Base-by-base conservation (phyloP, 2,329 filamentous ascomycete genomes). In the Fusarium sp. region DNA sequence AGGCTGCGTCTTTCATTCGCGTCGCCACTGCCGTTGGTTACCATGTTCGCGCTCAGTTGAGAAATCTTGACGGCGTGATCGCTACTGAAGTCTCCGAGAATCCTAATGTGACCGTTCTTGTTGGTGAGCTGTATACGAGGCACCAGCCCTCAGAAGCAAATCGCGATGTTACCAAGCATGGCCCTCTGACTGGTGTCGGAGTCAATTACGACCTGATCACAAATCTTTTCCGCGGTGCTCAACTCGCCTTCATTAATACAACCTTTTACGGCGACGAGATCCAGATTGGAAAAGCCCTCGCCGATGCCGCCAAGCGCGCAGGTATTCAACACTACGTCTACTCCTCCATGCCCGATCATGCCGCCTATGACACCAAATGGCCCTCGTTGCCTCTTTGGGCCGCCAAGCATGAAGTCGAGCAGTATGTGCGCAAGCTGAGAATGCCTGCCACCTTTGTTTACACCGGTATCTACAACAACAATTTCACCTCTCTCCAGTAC, bases 401-500 rank as follows among this genome's bases (percentile, higher is more conserved):
- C 7, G 91, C 91, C 66, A 99, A 99, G 81, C 94, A 97, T 80
- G 91, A 92, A 52, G 92, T 98, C 44, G 96, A 98, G 81, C 92
- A 96, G 58, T 97, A 98, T 80, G 88, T 98, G 54, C 90, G 93
- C 62, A 88, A 94, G 78, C 88, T 97, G 43, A 90, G 90, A 12
- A 85, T 98, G 13, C 93, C 93, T 0, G 90, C 94, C 2, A 98
- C 95, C 0, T 98, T 97, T 80, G 91, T 98, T 71, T 98, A 98
- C 81, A 94, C 94, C 12, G 96, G 95, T 64, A 98, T 98, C 75
- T 99, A 98, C 85, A 97, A 98, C 85, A 98, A 98, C 82, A 98
- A 99, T 80, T 99, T 98, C 82, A 98, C 95, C 30, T 96, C 93
- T 48, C 86, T 98, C 32, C 90, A 90, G 2, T 98, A 97, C 77